Conservation (phyloP, 2,329 filamentous ascomycete species). For the Coniella lustricola region DNA sequence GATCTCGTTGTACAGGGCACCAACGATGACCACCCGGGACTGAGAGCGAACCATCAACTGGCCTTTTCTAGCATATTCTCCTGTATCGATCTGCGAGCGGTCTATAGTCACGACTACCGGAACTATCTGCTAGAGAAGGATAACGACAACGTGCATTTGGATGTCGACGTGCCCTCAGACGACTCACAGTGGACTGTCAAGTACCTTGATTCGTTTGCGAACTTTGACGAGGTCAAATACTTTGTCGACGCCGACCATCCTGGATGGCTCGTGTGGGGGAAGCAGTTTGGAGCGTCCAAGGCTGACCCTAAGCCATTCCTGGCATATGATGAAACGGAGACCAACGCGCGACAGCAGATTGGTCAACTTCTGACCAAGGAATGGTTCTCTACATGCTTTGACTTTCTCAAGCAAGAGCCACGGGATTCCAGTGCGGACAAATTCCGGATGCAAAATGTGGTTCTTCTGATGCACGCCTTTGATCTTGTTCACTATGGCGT, state of each 20-base stretch:
- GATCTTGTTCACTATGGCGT: slow-evolving; percentile 79
- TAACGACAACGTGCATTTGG: slow-evolving; percentile 66
- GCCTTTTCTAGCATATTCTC: slow-evolving; percentile 72
- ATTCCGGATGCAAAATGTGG: slow-evolving; percentile 82
- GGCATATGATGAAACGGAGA: slow-evolving; percentile 75
- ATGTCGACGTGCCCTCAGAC: slow-evolving; percentile 64
- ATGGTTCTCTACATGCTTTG: slow-evolving; percentile 85
- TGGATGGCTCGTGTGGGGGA: slow-evolving; percentile 94
- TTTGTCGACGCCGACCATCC: slow-evolving; percentile 89
- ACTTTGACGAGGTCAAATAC: slow-evolving; percentile 65
- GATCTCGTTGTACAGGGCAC: slow-evolving; percentile 76
- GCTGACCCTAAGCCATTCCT: slow-evolving; percentile 62
- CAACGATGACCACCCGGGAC: slow-evolving; percentile 81
- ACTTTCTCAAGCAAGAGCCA: slow-evolving; percentile 92
- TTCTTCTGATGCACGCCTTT: slow-evolving; percentile 82
- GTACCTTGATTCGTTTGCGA: slow-evolving; percentile 71
- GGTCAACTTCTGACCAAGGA: slow-evolving; percentile 71
- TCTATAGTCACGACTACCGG: slow-evolving; percentile 79
- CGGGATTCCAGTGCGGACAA: slow-evolving; percentile 74
- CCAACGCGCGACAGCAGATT: slow-evolving; percentile 66
- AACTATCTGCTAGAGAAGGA: slow-evolving; percentile 81
- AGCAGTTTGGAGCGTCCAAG: slow-evolving; percentile 73
- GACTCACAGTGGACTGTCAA: slow-evolving; percentile 72
- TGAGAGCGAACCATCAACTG: slow-evolving; percentile 74
- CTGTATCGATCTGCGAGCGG: slow-evolving; percentile 78